phyloP scores from a whole-genome alignment of 495 filamentous ascomycete species.

The Lepidopterella palustris region DNA sequence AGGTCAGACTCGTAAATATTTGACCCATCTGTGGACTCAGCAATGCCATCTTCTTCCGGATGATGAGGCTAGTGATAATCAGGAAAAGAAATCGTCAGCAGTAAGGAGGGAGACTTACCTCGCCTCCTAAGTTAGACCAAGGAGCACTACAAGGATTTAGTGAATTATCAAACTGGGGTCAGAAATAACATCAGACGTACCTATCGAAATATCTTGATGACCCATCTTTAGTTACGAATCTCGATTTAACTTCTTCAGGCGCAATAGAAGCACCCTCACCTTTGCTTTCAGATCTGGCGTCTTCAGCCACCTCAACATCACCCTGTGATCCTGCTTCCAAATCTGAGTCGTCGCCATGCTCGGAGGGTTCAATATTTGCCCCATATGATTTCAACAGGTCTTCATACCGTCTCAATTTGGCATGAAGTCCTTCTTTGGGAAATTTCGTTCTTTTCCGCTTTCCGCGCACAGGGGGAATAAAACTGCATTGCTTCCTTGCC shows the following conservation, averaged over 20 bases:
- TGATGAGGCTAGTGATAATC: neutral
- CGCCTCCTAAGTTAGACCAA: neutral
- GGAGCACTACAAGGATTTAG: neutral
- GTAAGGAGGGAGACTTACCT: neutral
- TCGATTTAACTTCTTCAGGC: neutral
- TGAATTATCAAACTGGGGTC: neutral
- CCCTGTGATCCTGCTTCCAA: neutral
- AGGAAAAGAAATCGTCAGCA: neutral
- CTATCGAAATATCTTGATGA: neutral
- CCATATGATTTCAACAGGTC: neutral
- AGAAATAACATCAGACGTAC: neutral
- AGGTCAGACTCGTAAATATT: neutral
- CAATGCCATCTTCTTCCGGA: neutral
- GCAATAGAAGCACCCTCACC: neutral
- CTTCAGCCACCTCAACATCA: neutral
- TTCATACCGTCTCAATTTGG: neutral
- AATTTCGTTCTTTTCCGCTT: neutral
- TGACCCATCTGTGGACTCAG: neutral
- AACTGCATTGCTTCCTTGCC: neutral
- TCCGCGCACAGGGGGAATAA: neutral
- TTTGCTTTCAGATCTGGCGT: neutral
- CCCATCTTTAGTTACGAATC: neutral
- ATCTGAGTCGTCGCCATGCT: neutral
- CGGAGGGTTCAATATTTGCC: neutral
- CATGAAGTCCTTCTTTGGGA: neutral